Conservation (phyloP, 176 grass and related monocot species). For the Musa itinerans region DNA sequence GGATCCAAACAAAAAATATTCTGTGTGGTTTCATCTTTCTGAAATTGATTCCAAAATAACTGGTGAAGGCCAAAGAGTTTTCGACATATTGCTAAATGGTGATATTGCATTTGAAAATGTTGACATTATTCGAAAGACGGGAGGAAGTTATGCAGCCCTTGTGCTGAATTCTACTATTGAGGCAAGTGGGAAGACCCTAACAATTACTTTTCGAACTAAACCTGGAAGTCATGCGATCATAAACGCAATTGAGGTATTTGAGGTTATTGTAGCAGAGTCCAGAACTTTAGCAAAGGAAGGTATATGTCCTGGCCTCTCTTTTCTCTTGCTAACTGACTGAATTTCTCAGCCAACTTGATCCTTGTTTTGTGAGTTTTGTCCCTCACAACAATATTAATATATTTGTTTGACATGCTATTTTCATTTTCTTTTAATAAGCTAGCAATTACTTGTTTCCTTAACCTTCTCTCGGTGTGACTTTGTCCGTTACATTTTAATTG, state of each 20-base stretch:
- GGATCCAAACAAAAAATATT: constrained; percentile 93
- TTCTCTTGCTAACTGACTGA: too few species aligned
- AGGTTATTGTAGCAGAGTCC: constrained; percentile 71
- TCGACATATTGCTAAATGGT: constrained; percentile 83
- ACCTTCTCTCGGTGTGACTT: not conserved
- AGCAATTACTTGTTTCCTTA: not conserved
- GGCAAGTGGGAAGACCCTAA: constrained; percentile 60
- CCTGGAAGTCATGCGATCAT: constrained; percentile 53
- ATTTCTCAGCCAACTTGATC: not conserved
- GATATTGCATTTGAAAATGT: constrained; percentile 62
- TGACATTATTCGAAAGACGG: constrained; percentile 68
- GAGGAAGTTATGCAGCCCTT: constrained; percentile 75
- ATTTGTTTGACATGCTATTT: not conserved
- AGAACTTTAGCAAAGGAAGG: constrained; percentile 72
- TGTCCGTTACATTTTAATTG: not conserved
- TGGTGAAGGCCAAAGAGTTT: constrained; percentile 64
- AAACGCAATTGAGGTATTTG: constrained; percentile 86
- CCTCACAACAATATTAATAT: not conserved
- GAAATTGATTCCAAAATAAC: constrained; percentile 76
- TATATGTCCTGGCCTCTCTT: constrained; percentile 13
- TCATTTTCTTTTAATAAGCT: not conserved
- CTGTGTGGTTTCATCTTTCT: constrained; percentile 92
- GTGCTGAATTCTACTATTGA: constrained; percentile 74
- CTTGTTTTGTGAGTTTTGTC: not conserved
- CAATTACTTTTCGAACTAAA: constrained; percentile 54